Conservation (phyloP, 2,329 filamentous ascomycete species). For the Volutella citrinella region DNA sequence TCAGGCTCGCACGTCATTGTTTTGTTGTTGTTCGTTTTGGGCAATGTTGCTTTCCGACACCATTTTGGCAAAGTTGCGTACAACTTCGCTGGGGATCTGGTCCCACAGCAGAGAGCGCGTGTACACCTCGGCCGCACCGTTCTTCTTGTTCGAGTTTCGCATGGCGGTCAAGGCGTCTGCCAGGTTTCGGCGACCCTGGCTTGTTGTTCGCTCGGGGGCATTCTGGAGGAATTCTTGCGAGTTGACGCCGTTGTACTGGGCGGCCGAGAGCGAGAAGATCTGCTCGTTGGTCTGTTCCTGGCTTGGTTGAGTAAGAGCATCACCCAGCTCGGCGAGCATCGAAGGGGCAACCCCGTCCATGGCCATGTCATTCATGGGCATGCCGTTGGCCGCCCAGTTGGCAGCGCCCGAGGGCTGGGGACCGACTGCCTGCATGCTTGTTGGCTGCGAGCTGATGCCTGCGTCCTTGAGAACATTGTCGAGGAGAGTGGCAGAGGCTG, state of each 20-base stretch:
- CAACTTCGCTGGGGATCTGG: slow-evolving; percentile 86
- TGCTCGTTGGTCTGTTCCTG: slow-evolving; percentile 86
- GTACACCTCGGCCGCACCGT: slow-evolving; percentile 78
- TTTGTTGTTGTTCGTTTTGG: slow-evolving; percentile 41
- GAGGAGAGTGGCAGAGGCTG: slow-evolving; percentile 72
- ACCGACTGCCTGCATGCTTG: slow-evolving; percentile 43
- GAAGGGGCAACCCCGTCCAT: slow-evolving; percentile 47
- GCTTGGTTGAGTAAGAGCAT: slow-evolving; percentile 69
- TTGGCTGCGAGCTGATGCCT: slow-evolving; percentile 50
- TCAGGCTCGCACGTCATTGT: slow-evolving; percentile 41
- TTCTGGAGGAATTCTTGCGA: slow-evolving; percentile 66
- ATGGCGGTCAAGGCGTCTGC: slow-evolving; percentile 79
- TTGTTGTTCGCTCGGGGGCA: slow-evolving; percentile 50
- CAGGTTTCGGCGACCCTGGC: slow-evolving; percentile 68
- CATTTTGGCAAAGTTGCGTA: slow-evolving; percentile 89
- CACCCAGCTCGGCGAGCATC: slow-evolving; percentile 63
- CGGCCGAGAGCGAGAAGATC: slow-evolving; percentile 78
- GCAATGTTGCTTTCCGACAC: slow-evolving; percentile 69
- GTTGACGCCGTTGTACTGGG: slow-evolving; percentile 80
- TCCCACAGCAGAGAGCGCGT: slow-evolving; percentile 92
- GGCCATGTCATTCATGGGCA: slow-evolving; percentile 42
- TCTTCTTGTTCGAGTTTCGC: slow-evolving; percentile 67
- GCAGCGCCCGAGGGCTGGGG: slow-evolving; percentile 51
- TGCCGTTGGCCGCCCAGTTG: slow-evolving; percentile 33
- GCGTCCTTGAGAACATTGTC: slow-evolving; percentile 81